phyloP scores from a whole-genome alignment of 83 land plant species.

The Picea engelmannii region DNA sequence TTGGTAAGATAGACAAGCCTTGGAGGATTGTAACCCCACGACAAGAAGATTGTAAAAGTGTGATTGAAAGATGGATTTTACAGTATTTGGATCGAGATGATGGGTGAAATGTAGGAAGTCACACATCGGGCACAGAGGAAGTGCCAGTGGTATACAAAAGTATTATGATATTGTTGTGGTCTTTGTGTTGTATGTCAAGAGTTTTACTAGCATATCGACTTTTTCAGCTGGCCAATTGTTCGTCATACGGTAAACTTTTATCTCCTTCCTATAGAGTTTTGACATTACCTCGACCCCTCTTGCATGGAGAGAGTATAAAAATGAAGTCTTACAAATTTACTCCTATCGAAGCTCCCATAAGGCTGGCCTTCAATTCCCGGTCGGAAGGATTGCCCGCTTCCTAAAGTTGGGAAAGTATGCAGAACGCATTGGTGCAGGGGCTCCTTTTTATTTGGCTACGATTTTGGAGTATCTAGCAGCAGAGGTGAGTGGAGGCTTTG shows the following conservation, averaged over 20 bases:
- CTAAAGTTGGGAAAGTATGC: too few relatives aligned
- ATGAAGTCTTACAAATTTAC: conserved; percentile 11
- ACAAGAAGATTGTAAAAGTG: background rate
- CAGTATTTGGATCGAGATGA: background rate
- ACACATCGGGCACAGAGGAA: background rate
- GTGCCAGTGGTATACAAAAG: background rate
- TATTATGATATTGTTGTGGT: conserved; percentile 2
- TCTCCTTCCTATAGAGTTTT: background rate
- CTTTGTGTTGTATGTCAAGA: background rate
- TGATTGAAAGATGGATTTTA: conserved; percentile 5
- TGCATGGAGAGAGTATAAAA: background rate
- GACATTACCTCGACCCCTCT: conserved; percentile 3
- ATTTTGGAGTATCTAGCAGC: too few relatives aligned
- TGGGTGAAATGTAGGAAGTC: background rate
- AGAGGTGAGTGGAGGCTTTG: too few relatives aligned
- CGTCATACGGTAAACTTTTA: background rate
- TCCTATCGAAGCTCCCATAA: background rate
- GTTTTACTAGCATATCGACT: background rate
- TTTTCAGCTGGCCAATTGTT: background rate
- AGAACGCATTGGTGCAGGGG: too few relatives aligned
- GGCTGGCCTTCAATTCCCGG: too few relatives aligned
- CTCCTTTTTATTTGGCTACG: too few relatives aligned
- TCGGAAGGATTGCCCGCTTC: too few relatives aligned
- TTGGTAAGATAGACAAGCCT: background rate
- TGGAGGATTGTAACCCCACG: background rate